Evolutionary conservation across 805 yeast genomes (phyloP).

Genomic region (Suhomyces xylopsoci): DNA sequence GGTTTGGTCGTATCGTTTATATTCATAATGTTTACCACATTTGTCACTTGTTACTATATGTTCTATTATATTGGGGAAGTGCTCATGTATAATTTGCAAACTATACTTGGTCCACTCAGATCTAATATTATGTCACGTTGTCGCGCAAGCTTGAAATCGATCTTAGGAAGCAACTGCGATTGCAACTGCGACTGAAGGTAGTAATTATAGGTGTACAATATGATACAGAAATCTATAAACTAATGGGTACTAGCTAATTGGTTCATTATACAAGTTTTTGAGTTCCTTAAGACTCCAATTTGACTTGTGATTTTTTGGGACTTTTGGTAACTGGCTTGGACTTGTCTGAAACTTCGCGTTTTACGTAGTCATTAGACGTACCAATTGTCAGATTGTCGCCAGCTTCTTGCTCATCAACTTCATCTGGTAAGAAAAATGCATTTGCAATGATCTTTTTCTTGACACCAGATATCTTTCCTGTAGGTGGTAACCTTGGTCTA

Average conservation of each 20-base stretch:
- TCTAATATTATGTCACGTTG: not conserved
- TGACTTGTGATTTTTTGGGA: conserved; percentile 1
- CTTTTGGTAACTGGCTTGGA: conserved; percentile 1
- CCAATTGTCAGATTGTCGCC: not conserved
- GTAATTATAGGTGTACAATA: not conserved
- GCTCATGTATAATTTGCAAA: not conserved
- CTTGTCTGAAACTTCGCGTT: not conserved
- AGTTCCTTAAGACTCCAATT: not conserved
- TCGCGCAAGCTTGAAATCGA: not conserved
- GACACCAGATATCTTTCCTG: conserved; percentile 71
- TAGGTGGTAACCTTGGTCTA: conserved; percentile 84
- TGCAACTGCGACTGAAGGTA: not conserved
- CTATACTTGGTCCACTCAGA: not conserved
- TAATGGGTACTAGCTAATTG: not conserved
- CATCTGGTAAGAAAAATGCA: conserved; percentile 53
- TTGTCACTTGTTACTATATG: not conserved
- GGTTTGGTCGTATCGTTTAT: not conserved
- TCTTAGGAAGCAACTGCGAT: not conserved
- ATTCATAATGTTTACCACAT: conserved; percentile 3
- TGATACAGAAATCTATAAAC: not conserved
- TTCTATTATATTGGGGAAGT: not conserved
- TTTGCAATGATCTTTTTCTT: conserved; percentile 60
- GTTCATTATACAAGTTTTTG: not conserved
- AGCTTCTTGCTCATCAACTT: conserved; percentile 8
- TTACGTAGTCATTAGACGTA: not conserved